phyloP scores from a whole-genome alignment of 1,284 basidiomycete genomes.

The Puccinia triticina region DNA sequence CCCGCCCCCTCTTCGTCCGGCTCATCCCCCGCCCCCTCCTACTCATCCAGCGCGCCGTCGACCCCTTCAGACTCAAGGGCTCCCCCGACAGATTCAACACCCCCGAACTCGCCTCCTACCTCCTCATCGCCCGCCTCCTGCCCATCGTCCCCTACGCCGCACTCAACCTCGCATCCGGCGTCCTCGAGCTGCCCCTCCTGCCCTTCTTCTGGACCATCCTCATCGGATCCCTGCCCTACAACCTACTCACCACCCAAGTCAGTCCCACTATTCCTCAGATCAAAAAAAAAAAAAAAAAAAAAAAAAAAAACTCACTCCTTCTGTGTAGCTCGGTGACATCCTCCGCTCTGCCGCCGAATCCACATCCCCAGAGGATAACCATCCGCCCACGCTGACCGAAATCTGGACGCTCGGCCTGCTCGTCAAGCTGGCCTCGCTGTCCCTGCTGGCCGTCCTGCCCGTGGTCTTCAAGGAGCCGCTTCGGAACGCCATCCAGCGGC shows the following conservation, averaged over 20 bases:
- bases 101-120: constrained; percentile 55
- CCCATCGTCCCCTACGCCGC: constrained; percentile 51
- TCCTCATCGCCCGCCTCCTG: constrained; percentile 45
- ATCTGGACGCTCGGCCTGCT: background rate
- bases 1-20: constrained; percentile 53
- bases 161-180: constrained; percentile 56
- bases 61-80: constrained; percentile 40
- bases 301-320: background rate
- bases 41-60: constrained; percentile 54
- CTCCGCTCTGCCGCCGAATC: background rate
- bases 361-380: background rate
- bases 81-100: constrained; percentile 39
- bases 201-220: constrained; percentile 58
- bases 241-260: constrained; percentile 55
- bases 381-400: background rate
- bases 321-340: background rate
- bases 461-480: background rate
- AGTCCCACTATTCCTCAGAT: too few relatives aligned
- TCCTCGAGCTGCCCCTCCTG: constrained; percentile 56
- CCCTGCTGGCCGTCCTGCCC: constrained; percentile 1
- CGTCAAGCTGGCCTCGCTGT: constrained; percentile 2
- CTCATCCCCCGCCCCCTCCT: constrained; percentile 57
- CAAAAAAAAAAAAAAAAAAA: too few relatives aligned
- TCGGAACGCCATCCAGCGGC: background rate
- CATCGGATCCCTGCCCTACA: constrained; percentile 58